Base-by-base conservation (phyloP, 108 stramenopile species). In the Fistulifera pelliculosa region DNA sequence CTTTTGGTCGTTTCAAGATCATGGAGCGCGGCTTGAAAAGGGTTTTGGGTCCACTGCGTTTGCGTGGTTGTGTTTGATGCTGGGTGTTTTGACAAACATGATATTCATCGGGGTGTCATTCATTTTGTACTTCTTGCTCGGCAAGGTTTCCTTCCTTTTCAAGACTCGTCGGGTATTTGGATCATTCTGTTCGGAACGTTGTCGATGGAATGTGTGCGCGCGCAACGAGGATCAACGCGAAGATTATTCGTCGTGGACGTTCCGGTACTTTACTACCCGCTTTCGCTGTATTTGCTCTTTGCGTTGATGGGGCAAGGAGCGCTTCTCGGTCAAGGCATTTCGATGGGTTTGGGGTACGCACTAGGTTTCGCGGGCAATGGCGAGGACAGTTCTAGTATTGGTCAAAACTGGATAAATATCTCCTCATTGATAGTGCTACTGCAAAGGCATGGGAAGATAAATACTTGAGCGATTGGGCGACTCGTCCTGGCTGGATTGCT, bases 311-410 rank as follows among this genome's bases (percentile, higher is more conserved):
- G 81, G 12, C 66, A 61, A 50, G 41, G 24, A 15, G 65, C 81
- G 48, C 62, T 62, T 19, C 47, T 85, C n/a, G 47, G 71, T 0
- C 73, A 86, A 58, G 41, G 70, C 18, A 35, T 87, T 43, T 75
- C 81, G 25, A 75, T 87, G 62, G 86, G 79, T 1, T 62, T 87
- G 24, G 90, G 90, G 14, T 83, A 87, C 66, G 70, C 72, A 1
- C 79, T 76, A 52, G 83, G 79, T 3, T 66, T 52, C 52, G 77
- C 68, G 31, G 8, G 31, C 31, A 35, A 35, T 35, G 31, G 31
- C 31, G 31, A 35, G 31, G 31, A 35, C 31, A 35, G 28, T 69
- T 69, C 49, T 43, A 40, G 3, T 40, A 38, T 27, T 10, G 18
- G 18, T 42, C 17, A 18, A 17, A 56, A 24, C 16, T 18, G 11